Evolutionary conservation across 257 asterid species (phyloP), one percentile per base, ranked within the genome.

Genomic region (Leptodermis oblonga): DNA sequence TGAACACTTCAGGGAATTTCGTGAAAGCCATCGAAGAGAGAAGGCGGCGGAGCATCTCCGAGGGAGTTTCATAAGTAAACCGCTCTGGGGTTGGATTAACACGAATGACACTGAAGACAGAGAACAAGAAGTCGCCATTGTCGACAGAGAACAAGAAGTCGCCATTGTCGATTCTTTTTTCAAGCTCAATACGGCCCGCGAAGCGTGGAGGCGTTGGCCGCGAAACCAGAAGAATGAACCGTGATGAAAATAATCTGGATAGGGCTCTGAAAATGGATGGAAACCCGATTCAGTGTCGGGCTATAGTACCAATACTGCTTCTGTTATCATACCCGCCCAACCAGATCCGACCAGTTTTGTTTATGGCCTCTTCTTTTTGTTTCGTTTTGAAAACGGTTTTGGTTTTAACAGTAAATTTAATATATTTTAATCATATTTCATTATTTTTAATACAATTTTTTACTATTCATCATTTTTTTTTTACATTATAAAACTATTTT

Each of bases 71-170:
- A 82, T 70, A 79, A 82, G 80, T 74, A 80, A 43, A 61, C 70
- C 60, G 62, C 67, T 62, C 61, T 82, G 84, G 6, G 82, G 95
- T 70, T 87, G 95, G 69, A 77, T 82, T 45, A 87, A 74, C 61
- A 86, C 78, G 46, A 88, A 77, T 51, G 95, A 87, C 56, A 91
- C 82, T 43, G 95, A 82, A 52, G 81, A 62, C 5, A 85, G 82
- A 51, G 90, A 78, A 31, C 91, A 71, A 1, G 65, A 14, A 23
- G 65, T 77, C 79, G 93, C 92, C 92, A 86, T 75, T 62, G 62
- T 13, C 10, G 46, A 45, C 20, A 15, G 82, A 51, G 90, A 78
- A 31, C 91, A 71, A 1, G 65, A 14, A 23, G 65, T 77, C 79
- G 93, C 92, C 92, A 86, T 75, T 62, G 62, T 13, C 10, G 46